A percentile compares a stretch with the other conserved stretches of the same genome.
These are phyloP conservation scores for Pistacia vera DNA, from an alignment of 345 rosid species.

Conservation along the genomic window DNA sequence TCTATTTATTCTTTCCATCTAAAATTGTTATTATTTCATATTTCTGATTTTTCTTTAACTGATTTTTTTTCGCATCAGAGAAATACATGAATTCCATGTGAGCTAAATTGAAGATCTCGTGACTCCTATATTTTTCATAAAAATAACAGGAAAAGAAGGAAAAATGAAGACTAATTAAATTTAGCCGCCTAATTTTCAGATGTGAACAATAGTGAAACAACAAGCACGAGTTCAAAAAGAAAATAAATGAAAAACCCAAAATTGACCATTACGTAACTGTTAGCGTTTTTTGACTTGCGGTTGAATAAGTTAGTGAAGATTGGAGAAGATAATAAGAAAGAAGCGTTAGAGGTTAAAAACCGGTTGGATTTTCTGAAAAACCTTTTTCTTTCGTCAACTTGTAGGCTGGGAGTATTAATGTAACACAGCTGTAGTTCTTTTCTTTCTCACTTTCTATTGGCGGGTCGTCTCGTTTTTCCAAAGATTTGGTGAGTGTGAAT, in stretches of 20 bases:
- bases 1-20: not conserved
- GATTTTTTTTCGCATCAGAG: no score
- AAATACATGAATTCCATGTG: no score
- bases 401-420: not conserved
- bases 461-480: not conserved
- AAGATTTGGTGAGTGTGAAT: conserved; percentile 19
- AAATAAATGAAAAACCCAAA: not conserved
- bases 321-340: not conserved
- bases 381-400: not conserved
- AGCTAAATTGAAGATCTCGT: no score
- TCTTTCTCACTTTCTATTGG: not conserved
- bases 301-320: not conserved
- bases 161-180: not conserved
- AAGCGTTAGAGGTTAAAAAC: not conserved
- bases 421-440: not conserved
- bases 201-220: not conserved
- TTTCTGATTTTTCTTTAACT: not conserved
- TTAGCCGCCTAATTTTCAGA: not conserved
- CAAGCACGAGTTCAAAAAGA: not conserved
- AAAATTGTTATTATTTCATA: not conserved
- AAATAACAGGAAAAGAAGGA: no score
- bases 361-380: not conserved
- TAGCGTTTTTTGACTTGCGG: not conserved
- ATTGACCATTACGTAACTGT: not conserved
- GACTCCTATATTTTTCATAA: no score